phyloP scores from a whole-genome alignment of 1,139 yeast species.

The Taphrina betulina region DNA sequence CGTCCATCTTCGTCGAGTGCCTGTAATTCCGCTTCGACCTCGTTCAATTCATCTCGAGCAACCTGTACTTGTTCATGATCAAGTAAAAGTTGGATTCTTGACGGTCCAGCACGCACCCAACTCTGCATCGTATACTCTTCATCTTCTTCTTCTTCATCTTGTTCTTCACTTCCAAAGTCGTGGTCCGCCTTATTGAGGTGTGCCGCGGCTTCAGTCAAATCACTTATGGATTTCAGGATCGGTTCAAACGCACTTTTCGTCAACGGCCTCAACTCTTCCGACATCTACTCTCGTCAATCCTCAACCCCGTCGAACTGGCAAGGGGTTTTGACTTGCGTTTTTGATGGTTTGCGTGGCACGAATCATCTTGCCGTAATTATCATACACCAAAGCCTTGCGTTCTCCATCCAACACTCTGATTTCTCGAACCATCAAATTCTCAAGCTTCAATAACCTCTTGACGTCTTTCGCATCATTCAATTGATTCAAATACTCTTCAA shows the following conservation, averaged over 20 bases:
- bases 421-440: slow-evolving; percentile 44
- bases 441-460: slow-evolving; percentile 42
- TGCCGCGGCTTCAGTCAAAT: slow-evolving; percentile 1
- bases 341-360: slow-evolving; percentile 45
- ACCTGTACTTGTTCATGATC: no score
- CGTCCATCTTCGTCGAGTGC: no score
- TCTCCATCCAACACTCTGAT: slow-evolving; percentile 47
- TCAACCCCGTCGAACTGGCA: no score
- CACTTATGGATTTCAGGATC: slow-evolving; percentile 4
- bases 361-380: slow-evolving; percentile 49
- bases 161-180: no score
- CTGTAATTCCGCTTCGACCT: no score
- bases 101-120: no score
- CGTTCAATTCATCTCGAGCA: no score
- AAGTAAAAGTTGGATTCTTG: no score
- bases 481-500: slow-evolving; percentile 40
- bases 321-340: slow-evolving; percentile 6
- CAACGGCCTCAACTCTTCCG: slow-evolving; percentile 7
- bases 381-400: slow-evolving; percentile 50
- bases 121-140: background rate
- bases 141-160: background rate
- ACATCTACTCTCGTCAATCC: no score
- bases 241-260: slow-evolving; percentile 1
- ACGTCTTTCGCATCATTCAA: slow-evolving; percentile 41
- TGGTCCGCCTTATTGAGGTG: slow-evolving; percentile 1